phyloP scores from a whole-genome alignment of 805 yeast genomes.

The Yueomyces sinensis region DNA sequence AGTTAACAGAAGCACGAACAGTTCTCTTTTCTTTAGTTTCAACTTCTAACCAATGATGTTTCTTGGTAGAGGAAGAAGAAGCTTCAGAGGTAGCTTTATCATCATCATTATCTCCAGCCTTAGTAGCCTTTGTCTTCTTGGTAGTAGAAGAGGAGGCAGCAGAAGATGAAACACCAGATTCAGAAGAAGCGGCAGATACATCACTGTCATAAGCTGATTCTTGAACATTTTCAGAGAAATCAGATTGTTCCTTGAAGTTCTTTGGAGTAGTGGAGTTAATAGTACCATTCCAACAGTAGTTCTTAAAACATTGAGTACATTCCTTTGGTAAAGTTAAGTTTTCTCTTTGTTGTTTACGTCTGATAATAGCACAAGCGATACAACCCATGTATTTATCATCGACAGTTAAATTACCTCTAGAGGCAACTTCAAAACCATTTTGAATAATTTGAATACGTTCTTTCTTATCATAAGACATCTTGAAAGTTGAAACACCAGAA shows the following conservation, averaged over 20 bases:
- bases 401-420: slow-evolving; percentile 52
- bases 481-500: slow-evolving; percentile 63
- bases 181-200: neutral
- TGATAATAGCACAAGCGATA: slow-evolving; percentile 70
- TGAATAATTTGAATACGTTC: slow-evolving; percentile 47
- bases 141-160: slow-evolving; percentile 2
- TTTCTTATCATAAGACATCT: slow-evolving; percentile 44
- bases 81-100: neutral
- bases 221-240: slow-evolving; percentile 4
- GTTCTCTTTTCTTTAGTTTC: neutral
- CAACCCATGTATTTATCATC: slow-evolving; percentile 63
- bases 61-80: neutral
- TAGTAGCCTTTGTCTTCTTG: neutral
- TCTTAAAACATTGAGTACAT: slow-evolving; percentile 56
- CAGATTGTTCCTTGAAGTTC: neutral
- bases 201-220: neutral
- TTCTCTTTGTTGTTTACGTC: slow-evolving; percentile 62
- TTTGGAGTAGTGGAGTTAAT: neutral
- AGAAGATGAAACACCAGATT: slow-evolving; percentile 1
- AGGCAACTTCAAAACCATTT: slow-evolving; percentile 63
- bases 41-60: too few species aligned
- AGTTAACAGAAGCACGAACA: too few species aligned
- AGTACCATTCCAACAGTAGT: slow-evolving; percentile 66
- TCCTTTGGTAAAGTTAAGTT: slow-evolving; percentile 46
- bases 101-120: too few species aligned